A percentile compares a stretch with the other conserved stretches of the same genome.
Evolutionary conservation across 306 rosid genomes (phyloP).

Genomic region (Mimosa pudica): DNA sequence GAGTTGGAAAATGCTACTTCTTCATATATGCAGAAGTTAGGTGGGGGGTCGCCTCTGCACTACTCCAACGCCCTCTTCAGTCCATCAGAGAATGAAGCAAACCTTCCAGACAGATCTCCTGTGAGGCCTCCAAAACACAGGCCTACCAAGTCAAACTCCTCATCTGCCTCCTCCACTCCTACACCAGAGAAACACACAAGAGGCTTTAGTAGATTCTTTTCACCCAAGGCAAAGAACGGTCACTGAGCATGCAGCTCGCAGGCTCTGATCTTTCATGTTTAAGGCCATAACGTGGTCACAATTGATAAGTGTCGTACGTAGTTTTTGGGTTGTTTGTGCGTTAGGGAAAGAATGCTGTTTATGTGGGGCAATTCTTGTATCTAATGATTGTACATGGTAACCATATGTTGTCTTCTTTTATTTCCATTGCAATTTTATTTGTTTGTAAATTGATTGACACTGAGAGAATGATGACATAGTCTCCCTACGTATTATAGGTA

Average conservation of each 20-base stretch:
- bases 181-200: conserved; percentile 88
- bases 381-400: conserved; percentile 80
- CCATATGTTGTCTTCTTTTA: conserved; percentile 45
- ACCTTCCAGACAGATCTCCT: conserved; percentile 58
- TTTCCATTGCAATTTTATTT: conserved; percentile 24
- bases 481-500: neutral
- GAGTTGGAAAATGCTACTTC: conserved; percentile 56
- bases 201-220: conserved; percentile 94
- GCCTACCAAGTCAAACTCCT: conserved; percentile 77
- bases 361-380: conserved; percentile 55
- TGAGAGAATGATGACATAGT: conserved; percentile 2
- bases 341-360: conserved; percentile 41
- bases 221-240: conserved; percentile 73
- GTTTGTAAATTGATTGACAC: conserved; percentile 49
- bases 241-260: conserved; percentile 56
- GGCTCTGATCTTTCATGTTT: conserved; percentile 35
- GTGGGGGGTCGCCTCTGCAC: conserved; percentile 66
- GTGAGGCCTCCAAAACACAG: conserved; percentile 59
- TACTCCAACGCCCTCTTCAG: conserved; percentile 50
- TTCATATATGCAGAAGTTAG: conserved; percentile 43
- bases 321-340: conserved; percentile 54
- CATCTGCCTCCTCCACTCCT: conserved; percentile 66
- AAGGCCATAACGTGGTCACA: conserved; percentile 40
- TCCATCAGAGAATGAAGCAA: conserved; percentile 66
- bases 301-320: conserved; percentile 41